Percentiles rank a stretch among this genome's conserved stretches.
phyloP scores from a whole-genome alignment of 805 yeast genomes.

The Debaryomyces castellii region DNA sequence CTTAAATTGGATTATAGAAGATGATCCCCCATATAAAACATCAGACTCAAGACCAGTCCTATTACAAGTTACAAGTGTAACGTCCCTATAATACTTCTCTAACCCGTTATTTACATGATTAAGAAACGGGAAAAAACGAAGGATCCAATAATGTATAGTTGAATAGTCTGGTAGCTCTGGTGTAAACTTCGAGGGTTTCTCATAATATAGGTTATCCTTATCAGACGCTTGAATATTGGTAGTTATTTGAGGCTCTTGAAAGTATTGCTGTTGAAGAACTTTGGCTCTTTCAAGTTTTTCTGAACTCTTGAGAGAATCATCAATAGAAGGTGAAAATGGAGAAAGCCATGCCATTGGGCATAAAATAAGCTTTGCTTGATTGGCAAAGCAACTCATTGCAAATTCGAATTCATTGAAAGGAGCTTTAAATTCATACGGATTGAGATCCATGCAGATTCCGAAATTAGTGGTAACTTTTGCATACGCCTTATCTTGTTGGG shows the following conservation, averaged over 20 bases:
- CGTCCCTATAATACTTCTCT: conserved; percentile 20
- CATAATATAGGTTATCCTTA: neutral
- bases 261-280: neutral
- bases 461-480: conserved; percentile 42
- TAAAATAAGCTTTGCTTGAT: conserved; percentile 55
- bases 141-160: conserved; percentile 72
- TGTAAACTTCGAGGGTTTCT: conserved; percentile 7
- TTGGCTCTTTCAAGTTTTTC: conserved; percentile 4
- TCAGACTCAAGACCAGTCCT: conserved; percentile 77
- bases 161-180: conserved; percentile 42
- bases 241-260: neutral
- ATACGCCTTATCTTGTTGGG: conserved; percentile 20
- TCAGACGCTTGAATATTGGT: neutral
- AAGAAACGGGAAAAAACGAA: conserved; percentile 65
- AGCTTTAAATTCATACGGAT: conserved; percentile 80
- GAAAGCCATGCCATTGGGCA: conserved; percentile 90
- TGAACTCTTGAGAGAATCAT: conserved; percentile 7
- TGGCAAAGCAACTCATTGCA: conserved; percentile 48
- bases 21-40: conserved; percentile 67
- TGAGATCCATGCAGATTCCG: conserved; percentile 94
- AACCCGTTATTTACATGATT: conserved; percentile 29
- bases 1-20: conserved; percentile 55
- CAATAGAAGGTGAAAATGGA: conserved; percentile 44
- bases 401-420: conserved; percentile 78
- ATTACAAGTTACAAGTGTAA: conserved; percentile 58